Evolutionary conservation across 1,139 yeast genomes (phyloP), one percentile per base, ranked within the genome.

Genomic region (Saccharomycopsis hybrid): DNA sequence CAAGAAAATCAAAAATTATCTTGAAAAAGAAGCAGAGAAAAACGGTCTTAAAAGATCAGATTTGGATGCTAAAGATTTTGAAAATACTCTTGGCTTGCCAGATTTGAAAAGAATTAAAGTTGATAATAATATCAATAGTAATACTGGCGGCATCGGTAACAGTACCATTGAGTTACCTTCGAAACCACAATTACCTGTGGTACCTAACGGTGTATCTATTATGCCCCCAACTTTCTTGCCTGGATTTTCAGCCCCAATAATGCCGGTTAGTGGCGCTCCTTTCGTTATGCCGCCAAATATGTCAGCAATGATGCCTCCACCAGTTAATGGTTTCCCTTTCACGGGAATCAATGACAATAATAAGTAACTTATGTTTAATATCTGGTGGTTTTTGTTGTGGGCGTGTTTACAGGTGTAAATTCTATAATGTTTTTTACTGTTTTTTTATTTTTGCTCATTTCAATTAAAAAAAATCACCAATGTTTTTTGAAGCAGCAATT

Each of bases 1-100:
- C 54, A 65, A 69, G 44, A 72, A 76, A 51, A 72, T 88, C 33
- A 65, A 73, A 40, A 72, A 73, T 37, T 85, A 77, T 57, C 59
- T 80, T 8, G 72, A 74, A 47, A 69, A 65, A 13, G 74, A 76
- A 55, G 65, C 70, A 44, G 59, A 59, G 38, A 72, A 70, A 57
- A 62, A 71, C 46, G 76, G 33, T 47, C 49, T 30, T 27, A 45
- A 50, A 27, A 31, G 48, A 30, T 44, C 51, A 2, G 52, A 52
- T 32, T 18, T 38, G 25, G 53, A 47, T 30, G 38, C 11, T n/a
- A 39, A 27, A 8, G 46, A 48, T 39, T 3, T 27, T 8, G 48
- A 44, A 25, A 62, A 56, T 5, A 55, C 47, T 2, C 63, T 55
- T 1, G 62, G 58, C 8, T 63, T 58, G 4, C 55, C 58, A 3